Evolutionary conservation across 2,329 filamentous ascomycete genomes (phyloP).

Genomic region (Epichloe gansuensis): DNA sequence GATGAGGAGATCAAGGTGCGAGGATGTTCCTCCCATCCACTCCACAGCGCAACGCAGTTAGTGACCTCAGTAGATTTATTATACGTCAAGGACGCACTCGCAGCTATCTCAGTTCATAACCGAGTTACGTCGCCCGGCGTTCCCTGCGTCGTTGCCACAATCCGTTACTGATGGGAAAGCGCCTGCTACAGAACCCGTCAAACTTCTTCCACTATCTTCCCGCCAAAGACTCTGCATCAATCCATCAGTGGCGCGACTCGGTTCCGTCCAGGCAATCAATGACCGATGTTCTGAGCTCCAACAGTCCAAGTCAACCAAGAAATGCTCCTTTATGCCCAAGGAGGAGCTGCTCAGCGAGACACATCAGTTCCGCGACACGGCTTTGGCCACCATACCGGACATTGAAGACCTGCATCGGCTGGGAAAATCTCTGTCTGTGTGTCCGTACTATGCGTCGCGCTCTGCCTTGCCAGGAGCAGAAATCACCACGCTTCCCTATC

Average conservation of each 20-base stretch:
- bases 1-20: slow-evolving; percentile 56
- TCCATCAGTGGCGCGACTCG: slow-evolving; percentile 58
- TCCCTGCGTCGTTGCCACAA: slow-evolving; percentile 56
- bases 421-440: slow-evolving; percentile 68
- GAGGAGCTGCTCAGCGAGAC: slow-evolving; percentile 60
- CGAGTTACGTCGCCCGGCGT: slow-evolving; percentile 64
- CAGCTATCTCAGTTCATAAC: slow-evolving; percentile 79
- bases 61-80: slow-evolving; percentile 53
- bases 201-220: slow-evolving; percentile 73
- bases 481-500: slow-evolving; percentile 87
- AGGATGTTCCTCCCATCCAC: slow-evolving; percentile 4
- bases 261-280: slow-evolving; percentile 70
- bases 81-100: slow-evolving; percentile 86
- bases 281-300: slow-evolving; percentile 87
- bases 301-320: slow-evolving; percentile 44
- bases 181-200: slow-evolving; percentile 37
- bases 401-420: slow-evolving; percentile 80
- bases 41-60: slow-evolving; percentile 4
- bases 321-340: slow-evolving; percentile 67
- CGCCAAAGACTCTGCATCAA: slow-evolving; percentile 88
- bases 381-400: slow-evolving; percentile 73
- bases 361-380: slow-evolving; percentile 72
- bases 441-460: slow-evolving; percentile 92
- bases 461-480: slow-evolving; percentile 71
- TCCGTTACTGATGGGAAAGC: slow-evolving; percentile 20